Evolutionary conservation across 2,329 filamentous ascomycete genomes (phyloP), one percentile per base, ranked within the genome.

Genomic region (Aureobasidium sp.): DNA sequence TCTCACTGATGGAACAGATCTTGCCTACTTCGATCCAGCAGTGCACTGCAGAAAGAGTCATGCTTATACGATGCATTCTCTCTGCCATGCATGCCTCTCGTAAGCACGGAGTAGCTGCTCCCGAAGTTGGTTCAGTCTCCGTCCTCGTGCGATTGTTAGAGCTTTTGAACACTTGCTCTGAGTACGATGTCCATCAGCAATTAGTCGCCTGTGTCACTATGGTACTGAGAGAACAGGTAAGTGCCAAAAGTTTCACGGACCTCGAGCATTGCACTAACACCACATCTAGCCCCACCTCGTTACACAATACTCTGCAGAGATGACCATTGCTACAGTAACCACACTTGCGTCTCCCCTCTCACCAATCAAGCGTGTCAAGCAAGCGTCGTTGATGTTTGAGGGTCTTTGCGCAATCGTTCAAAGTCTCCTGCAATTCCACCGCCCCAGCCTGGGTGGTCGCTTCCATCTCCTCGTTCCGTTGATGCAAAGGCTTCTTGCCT

Each of bases 381-480:
- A 67, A 54, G 70, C 68, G n/a, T 68, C 75, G 1, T 71, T 74
- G 1, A 75, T 86, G 49, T 86, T 78, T 71, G 74, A 76, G 5
- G 79, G 81, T 47, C 72, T 86, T 10, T 86, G 83, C 68, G 73
- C 78, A 39, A 74, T 84, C 10, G 73, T 81, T 61, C 79, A 79
- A 9, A 71, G 78, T 0, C 70, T 86, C 8, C 71, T 87, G 8
- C 75, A 79, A n/a, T 76, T 85, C 13, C 80, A 86, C 66, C 80
- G 84, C 25, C 74, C 79, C 16, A 81, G 83, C 44, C 74, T 87
- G 9, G 80, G 81, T 39, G 83, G 83, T 8, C 82, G 85, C 27
- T 82, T 82, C 71, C 83, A 87, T 67, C 74, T 87, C 11, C 72
- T 87, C 16, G 71, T 85, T 5, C 76, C 78, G 0, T 73, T 81